Evolutionary conservation across 768 basidiomycete genomes (phyloP).

Genomic region (Rickenella mellea): DNA sequence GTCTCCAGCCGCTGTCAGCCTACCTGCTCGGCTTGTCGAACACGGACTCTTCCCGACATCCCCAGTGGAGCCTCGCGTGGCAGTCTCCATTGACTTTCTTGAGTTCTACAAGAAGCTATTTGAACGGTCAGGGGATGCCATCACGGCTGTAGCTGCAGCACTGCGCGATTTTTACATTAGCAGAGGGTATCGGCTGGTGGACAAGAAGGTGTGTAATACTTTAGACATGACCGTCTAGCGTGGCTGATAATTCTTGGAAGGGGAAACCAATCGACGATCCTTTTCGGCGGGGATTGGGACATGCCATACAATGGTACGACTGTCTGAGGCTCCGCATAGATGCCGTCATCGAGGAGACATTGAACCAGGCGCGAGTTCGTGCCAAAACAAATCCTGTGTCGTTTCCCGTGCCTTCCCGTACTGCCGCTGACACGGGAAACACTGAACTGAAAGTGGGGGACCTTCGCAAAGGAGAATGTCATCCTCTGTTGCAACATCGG

Average conservation of each 20-base stretch:
- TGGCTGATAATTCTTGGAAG: too few relatives aligned
- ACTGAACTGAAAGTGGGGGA: too few relatives aligned
- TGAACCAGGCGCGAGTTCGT: slow-evolving; percentile 1
- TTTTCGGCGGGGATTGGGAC: slow-evolving; percentile 17
- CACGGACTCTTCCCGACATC: slow-evolving; percentile 24
- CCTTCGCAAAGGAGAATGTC: slow-evolving; percentile 3
- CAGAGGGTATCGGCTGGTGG: slow-evolving; percentile 14
- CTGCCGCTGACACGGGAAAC: slow-evolving; percentile 1
- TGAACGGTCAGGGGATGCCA: slow-evolving; percentile 26
- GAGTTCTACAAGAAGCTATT: slow-evolving; percentile 25
- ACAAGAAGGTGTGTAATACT: slow-evolving; percentile 9
- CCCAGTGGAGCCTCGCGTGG: slow-evolving; percentile 12
- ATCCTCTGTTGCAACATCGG: slow-evolving; percentile 16
- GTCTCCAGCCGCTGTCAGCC: too few relatives aligned
- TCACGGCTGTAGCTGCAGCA: slow-evolving; percentile 18
- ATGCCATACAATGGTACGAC: slow-evolving; percentile 22
- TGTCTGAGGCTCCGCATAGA: slow-evolving; percentile 12
- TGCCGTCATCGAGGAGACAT: slow-evolving; percentile 3
- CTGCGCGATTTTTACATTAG: slow-evolving; percentile 20
- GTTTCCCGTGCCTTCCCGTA: background rate
- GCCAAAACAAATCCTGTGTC: slow-evolving; percentile 1
- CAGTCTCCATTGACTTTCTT: slow-evolving; percentile 19
- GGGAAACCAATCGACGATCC: slow-evolving; percentile 18
- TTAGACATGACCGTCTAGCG: background rate
- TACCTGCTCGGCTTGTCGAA: too few relatives aligned